Evolutionary conservation across 371 early-diverging fungal species (phyloP), one percentile per base, ranked within the genome.

Genomic region (Neoconidiobolus thromboides): DNA sequence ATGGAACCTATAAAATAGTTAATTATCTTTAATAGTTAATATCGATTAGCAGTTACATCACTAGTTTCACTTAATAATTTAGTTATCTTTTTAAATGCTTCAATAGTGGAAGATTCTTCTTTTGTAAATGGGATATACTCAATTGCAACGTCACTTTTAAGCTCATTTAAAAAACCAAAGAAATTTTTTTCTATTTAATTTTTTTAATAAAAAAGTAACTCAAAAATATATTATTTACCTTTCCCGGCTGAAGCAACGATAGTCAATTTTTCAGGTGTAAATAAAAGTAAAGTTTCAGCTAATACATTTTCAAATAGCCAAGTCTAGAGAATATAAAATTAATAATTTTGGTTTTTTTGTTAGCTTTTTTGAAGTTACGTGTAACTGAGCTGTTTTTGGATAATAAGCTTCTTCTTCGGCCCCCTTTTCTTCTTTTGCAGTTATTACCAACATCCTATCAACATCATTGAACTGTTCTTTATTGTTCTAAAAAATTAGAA

Each of bases 301-400:
- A 96, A 86, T 67, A 95, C 98, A 63, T 90, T 86, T 39, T 95
- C 96, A 58, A 96, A 74, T 48, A 96, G 78, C 93, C 96, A 98
- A 44, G 80, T 82, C 85, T 96, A 79, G 12, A 26, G 26, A 26
- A 26, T 26, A 26, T 26, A 26, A 26, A 26, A 26, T 9, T 48
- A 9, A 48, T 9, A 63, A 38, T 41, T 55, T 48, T 41, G 39
- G 37, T 50, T 39, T 26, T 26, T 26, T 26, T 26, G 26, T 49
- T 49, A 49, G 3, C 4, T 14, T 14, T 14, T 49, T 49, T 49
- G 10, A 26, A 49, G 26, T 4, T 49, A 49, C 49, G 10, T 49
- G 49, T 14, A 49, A 14, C 3, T 12, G 26, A 10, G 49, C 14
- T 12, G 49, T 49, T 49, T 49, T 49, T 4, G 49, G 4, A 49